Conservation (phyloP, 495 filamentous ascomycete species). For the Penicillium lividum region DNA sequence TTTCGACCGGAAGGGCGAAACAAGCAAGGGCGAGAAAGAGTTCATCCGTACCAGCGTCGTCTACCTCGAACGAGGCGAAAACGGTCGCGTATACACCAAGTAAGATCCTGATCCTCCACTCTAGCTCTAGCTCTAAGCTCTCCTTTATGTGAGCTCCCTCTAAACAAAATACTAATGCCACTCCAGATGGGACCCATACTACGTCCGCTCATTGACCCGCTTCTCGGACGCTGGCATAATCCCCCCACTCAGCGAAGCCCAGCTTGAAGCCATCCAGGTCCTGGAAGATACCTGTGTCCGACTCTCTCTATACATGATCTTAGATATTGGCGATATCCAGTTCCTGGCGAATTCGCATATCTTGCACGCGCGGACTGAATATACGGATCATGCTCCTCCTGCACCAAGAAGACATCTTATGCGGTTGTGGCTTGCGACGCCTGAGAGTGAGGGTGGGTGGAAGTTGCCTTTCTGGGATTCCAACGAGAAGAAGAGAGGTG, state of each 20-base stretch:
- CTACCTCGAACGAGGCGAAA: conserved; percentile 63
- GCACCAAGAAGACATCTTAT: conserved; percentile 73
- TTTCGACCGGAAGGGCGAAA: conserved; percentile 92
- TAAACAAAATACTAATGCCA: too few relatives aligned
- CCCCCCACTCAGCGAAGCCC: conserved; percentile 63
- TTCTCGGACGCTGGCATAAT: conserved; percentile 68
- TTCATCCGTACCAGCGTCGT: conserved; percentile 74
- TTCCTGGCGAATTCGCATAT: conserved; percentile 70
- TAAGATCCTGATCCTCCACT: conserved; percentile 22
- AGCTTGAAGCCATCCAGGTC: conserved; percentile 62
- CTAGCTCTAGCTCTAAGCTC: conserved; percentile 33
- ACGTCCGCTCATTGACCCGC: conserved; percentile 63
- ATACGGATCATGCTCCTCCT: conserved; percentile 64
- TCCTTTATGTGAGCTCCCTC: too few relatives aligned
- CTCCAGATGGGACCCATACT: conserved; percentile 79
- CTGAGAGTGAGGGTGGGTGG: conserved; percentile 84
- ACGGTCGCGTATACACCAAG: conserved; percentile 58
- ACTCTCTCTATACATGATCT: conserved; percentile 71
- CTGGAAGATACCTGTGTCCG: conserved; percentile 68
- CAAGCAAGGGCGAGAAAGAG: conserved; percentile 68
- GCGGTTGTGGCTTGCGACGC: conserved; percentile 79
- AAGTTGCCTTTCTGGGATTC: conserved; percentile 78
- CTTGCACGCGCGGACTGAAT: conserved; percentile 68
- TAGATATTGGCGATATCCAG: conserved; percentile 80
- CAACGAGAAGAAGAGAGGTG: conserved; percentile 79